These are phyloP conservation scores for Furculomyces boomerangus DNA, from an alignment of 371 early-diverging fungal species.

Conservation along the genomic window DNA sequence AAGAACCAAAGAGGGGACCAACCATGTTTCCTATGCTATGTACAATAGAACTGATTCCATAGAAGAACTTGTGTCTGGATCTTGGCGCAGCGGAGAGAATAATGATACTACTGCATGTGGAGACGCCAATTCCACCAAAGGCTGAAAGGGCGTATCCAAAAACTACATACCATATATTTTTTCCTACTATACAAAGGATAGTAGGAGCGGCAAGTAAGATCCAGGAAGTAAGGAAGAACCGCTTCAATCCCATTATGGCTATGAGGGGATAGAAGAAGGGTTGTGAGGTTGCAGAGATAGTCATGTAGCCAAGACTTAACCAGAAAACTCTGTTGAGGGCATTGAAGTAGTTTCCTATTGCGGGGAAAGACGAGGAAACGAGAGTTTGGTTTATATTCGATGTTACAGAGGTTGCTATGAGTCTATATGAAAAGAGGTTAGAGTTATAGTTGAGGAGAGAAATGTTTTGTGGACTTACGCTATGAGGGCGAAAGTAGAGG, in stretches of 20 bases:
- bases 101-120: not conserved
- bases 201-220: not conserved
- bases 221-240: not conserved
- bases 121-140: not conserved
- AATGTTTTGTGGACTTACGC: no score
- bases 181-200: not conserved
- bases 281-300: not conserved
- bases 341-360: not conserved
- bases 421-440: no score
- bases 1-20: not conserved
- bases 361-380: not conserved
- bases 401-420: not conserved
- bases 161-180: not conserved
- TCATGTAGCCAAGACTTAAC: not conserved
- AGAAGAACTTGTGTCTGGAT: not conserved
- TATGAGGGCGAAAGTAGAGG: no score
- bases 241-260: not conserved
- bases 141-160: not conserved
- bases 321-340: not conserved
- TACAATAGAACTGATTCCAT: not conserved
- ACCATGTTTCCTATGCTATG: not conserved
- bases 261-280: conserved; percentile 1
- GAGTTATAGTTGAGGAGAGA: no score
- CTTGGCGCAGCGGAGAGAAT: not conserved
- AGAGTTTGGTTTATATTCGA: conserved; percentile 1